These are phyloP conservation scores for Aureobasidium leucospermi DNA, from an alignment of 2,329 filamentous ascomycete species.

Conservation along the genomic window DNA sequence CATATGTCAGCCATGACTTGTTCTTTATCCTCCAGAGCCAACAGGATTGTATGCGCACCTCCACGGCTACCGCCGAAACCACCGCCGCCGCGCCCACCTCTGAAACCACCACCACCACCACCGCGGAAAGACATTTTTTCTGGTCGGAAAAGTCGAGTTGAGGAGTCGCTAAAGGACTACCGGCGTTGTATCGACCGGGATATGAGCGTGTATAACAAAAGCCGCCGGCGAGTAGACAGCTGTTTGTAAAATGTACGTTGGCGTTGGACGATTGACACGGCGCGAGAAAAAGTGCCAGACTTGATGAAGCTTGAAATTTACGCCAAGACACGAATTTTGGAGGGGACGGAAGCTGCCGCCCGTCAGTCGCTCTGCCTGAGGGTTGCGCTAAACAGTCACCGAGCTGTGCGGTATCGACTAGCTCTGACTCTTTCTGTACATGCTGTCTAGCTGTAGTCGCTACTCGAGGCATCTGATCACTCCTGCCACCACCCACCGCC, in stretches of 20 bases:
- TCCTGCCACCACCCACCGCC: not conserved
- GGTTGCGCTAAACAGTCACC: not conserved
- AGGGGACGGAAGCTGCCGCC: not conserved
- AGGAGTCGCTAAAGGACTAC: not conserved
- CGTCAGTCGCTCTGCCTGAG: not conserved
- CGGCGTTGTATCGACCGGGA: conserved; percentile 2
- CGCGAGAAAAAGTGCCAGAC: not conserved
- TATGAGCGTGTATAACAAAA: not conserved
- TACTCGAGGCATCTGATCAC: not conserved
- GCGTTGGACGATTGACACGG: not conserved
- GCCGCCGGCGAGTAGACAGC: conserved; percentile 9
- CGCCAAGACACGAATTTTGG: conserved; percentile 6
- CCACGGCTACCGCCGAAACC: conserved; percentile 23
- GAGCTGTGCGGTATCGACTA: not conserved
- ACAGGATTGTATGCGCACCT: conserved; percentile 17
- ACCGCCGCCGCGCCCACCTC: conserved; percentile 21
- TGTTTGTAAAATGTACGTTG: not conserved
- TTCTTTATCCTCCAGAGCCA: not conserved
- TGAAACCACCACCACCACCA: conserved; percentile 22
- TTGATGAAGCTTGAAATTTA: conserved; percentile 8
- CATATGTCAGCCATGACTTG: conserved; percentile 1
- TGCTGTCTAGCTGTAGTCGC: conserved; percentile 11
- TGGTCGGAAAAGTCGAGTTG: conserved; percentile 1
- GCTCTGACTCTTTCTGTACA: conserved; percentile 1
- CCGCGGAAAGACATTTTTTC: conserved; percentile 22